These are phyloP conservation scores for Bruguiera sexangula DNA, from an alignment of 345 rosid genomes.

Conservation along the genomic window DNA sequence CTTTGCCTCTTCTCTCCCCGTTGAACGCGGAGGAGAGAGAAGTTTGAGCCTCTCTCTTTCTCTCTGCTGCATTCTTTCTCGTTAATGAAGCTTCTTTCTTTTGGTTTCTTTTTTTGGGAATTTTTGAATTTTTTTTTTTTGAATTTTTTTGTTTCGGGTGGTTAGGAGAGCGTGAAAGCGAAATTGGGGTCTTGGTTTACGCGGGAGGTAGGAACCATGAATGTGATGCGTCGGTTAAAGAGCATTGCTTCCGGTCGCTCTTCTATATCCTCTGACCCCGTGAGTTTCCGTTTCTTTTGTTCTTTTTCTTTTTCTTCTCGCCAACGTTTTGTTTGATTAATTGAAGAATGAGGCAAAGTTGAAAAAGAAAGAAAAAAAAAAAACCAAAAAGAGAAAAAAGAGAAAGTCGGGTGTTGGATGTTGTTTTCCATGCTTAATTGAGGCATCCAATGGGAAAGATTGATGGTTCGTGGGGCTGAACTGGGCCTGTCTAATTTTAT, in stretches of 20 bases:
- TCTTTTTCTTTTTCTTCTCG: not conserved
- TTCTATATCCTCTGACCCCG: slow-evolving; percentile 80
- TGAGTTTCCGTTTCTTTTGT: slow-evolving; percentile 21
- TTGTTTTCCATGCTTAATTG: not conserved
- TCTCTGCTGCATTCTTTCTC: slow-evolving; percentile 3
- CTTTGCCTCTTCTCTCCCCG: slow-evolving; percentile 2
- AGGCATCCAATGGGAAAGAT: not conserved
- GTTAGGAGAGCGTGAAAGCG: not conserved
- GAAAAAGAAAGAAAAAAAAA: not conserved
- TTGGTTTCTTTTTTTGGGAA: not conserved
- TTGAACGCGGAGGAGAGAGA: slow-evolving; percentile 37
- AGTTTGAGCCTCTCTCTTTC: slow-evolving; percentile 20
- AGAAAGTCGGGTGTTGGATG: not conserved
- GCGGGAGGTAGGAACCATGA: slow-evolving; percentile 41
- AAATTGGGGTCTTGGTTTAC: slow-evolving; percentile 30
- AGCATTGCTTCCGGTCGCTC: slow-evolving; percentile 95
- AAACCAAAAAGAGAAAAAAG: too few species aligned
- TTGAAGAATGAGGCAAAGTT: not conserved
- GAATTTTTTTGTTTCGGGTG: not conserved
- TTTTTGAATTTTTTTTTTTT: not conserved
- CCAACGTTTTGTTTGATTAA: slow-evolving; percentile 13
- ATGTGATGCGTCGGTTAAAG: slow-evolving; percentile 92
- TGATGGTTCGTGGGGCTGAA: not conserved
- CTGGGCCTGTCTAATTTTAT: not conserved
- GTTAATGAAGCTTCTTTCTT: not conserved